Conservation (phyloP, 306 rosid species). For the Medicago lupulina region DNA sequence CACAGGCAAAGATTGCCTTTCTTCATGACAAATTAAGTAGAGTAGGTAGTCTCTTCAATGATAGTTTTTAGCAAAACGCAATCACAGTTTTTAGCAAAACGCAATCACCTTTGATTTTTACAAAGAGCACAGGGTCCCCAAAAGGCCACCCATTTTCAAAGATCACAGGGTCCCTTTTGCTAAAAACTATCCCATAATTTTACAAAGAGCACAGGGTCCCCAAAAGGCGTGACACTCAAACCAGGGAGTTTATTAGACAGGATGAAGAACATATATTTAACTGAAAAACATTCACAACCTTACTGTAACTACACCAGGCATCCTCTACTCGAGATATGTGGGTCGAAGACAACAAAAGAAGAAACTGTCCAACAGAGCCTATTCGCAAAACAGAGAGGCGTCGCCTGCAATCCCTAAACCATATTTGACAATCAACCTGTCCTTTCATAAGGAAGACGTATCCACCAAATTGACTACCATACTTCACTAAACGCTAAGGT, state of each 20-base stretch:
- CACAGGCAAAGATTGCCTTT: too few relatives aligned
- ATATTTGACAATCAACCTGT: neutral
- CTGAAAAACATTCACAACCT: neutral
- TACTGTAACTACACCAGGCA: neutral
- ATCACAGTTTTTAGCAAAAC: too few relatives aligned
- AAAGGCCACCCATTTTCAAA: too few relatives aligned
- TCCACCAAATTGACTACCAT: neutral
- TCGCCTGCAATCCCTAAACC: neutral
- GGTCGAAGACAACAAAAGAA: neutral
- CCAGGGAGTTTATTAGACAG: neutral
- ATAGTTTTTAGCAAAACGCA: too few relatives aligned
- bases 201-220: neutral
- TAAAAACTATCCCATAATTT: neutral
- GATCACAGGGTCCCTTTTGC: too few relatives aligned
- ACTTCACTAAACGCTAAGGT: neutral
- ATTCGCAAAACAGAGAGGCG: neutral
- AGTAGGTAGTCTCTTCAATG: neutral
- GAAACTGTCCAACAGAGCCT: neutral
- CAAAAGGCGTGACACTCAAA: neutral
- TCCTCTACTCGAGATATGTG: neutral
- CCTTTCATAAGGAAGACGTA: neutral
- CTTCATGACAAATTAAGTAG: too few relatives aligned
- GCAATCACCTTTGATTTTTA: too few relatives aligned
- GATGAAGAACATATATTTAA: too few relatives aligned
- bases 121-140: too few relatives aligned